Evolutionary conservation across 225 moss, liverwort and hornwort species (phyloP).

Genomic region (Pleurozium schreberi): DNA sequence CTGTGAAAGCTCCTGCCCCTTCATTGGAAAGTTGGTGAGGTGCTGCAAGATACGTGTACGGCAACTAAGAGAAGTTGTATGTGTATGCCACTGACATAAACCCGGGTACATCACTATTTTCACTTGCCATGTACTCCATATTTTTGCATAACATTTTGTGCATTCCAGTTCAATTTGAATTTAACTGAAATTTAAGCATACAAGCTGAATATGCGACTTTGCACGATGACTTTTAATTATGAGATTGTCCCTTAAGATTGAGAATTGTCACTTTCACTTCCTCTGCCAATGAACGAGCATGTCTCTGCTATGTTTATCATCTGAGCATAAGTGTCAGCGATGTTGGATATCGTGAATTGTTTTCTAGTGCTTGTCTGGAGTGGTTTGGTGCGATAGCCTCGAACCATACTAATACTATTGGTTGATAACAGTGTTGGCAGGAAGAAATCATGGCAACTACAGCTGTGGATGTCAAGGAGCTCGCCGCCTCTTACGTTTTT

Average conservation of each 20-base stretch:
- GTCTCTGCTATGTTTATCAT: neutral
- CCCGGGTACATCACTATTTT: slow-evolving; percentile 16
- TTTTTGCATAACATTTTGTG: neutral
- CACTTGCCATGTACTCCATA: neutral
- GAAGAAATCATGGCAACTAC: slow-evolving; percentile 42
- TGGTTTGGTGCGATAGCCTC: neutral
- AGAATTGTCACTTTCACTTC: neutral
- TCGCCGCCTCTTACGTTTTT: slow-evolving; percentile 49
- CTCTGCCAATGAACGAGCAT: neutral
- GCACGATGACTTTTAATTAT: neutral
- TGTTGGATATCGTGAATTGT: neutral
- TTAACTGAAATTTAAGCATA: neutral
- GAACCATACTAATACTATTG: neutral
- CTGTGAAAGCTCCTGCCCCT: neutral
- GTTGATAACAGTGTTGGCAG: neutral
- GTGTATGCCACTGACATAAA: slow-evolving; percentile 33
- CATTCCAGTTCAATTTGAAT: neutral
- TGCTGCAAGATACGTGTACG: slow-evolving; percentile 23
- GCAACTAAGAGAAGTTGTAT: slow-evolving; percentile 23
- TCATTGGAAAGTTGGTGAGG: slow-evolving; percentile 21
- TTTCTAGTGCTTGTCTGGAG: neutral
- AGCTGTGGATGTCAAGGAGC: slow-evolving; percentile 80
- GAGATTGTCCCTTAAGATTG: neutral
- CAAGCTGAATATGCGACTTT: neutral
- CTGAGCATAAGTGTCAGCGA: neutral